Evolutionary conservation across 179 eudicot genomes (phyloP), one percentile per base, ranked within the genome.

Genomic region (Amaranthus tricolor): DNA sequence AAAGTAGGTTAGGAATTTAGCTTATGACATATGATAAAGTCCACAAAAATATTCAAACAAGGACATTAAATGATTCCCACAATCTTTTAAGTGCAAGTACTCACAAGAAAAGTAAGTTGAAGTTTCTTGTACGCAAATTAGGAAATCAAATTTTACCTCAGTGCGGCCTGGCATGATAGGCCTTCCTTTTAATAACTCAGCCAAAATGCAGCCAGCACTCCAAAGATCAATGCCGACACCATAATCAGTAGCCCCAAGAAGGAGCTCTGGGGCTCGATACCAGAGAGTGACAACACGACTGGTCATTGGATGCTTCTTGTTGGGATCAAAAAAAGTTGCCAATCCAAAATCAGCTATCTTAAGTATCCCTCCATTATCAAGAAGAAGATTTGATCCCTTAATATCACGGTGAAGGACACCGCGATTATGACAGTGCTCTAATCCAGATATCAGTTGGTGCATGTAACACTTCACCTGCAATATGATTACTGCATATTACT

Each of bases 141-240:
- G 24, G 43, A 9, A 58, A 59, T 44, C 7, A 11, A 40, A 6
- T 40, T 65, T 54, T 79, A 91, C 96, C 94, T 91, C 96, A 43
- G 93, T 91, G 55, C 96, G 91, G 69, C 96, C 96, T 74, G 96
- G 94, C 96, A 91, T 91, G 74, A 91, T 89, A 75, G 96, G 96
- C 77, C 89, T 91, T 40, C 96, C 94, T 72, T 90, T 90, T 78
- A 91, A 88, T 56, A 91, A 79, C 79, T 91, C 96, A 40, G 96
- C 94, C 83, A 91, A 85, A 74, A 91, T 91, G 79, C 96, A 91
- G 64, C 96, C 96, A 1, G 94, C 96, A 86, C 96, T 91, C 96
- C 96, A 91, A 21, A 91, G 82, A 75, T 91, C 96, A 59, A 91
- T 86, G 74, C 94, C 88, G 50, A 77, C 96, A 84, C 96, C 84